Conservation (phyloP, 192 early-diverging fungal genomes). For the Coemansia sp. region DNA sequence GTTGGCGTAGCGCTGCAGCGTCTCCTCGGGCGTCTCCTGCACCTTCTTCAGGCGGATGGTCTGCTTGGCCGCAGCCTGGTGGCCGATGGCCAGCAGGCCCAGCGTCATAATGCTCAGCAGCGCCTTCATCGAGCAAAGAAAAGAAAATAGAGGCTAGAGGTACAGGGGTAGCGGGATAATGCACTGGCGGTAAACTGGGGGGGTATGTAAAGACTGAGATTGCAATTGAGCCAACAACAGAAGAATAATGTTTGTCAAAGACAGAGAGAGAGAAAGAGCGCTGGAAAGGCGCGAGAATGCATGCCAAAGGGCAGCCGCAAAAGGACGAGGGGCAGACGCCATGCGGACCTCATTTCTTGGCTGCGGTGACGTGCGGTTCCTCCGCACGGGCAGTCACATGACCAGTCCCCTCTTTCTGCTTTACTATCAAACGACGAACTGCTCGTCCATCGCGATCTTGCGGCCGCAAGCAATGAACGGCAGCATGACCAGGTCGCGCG, state of each 20-base stretch:
- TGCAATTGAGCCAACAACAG: no score
- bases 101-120: slow-evolving; percentile 31
- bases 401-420: no score
- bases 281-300: neutral
- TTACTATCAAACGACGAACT: slow-evolving; percentile 42
- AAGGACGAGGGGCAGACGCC: neutral
- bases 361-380: neutral
- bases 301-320: neutral
- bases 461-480: slow-evolving; percentile 51
- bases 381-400: neutral
- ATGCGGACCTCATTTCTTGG: neutral
- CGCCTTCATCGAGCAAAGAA: slow-evolving; percentile 25
- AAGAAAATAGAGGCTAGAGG: slow-evolving; percentile 4
- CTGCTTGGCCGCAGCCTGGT: slow-evolving; percentile 19
- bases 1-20: slow-evolving; percentile 59
- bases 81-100: slow-evolving; percentile 23
- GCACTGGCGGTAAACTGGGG: neutral
- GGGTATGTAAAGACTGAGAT: neutral
- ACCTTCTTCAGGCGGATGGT: slow-evolving; percentile 62
- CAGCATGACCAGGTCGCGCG: slow-evolving; percentile 37
- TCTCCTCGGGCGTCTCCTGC: slow-evolving; percentile 57
- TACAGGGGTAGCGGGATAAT: neutral
- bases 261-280: neutral
- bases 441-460: slow-evolving; percentile 47
- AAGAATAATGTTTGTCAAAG: no score